These are phyloP conservation scores for Phaeolepiota aurea DNA, from an alignment of 768 basidiomycete species.

Conservation along the genomic window DNA sequence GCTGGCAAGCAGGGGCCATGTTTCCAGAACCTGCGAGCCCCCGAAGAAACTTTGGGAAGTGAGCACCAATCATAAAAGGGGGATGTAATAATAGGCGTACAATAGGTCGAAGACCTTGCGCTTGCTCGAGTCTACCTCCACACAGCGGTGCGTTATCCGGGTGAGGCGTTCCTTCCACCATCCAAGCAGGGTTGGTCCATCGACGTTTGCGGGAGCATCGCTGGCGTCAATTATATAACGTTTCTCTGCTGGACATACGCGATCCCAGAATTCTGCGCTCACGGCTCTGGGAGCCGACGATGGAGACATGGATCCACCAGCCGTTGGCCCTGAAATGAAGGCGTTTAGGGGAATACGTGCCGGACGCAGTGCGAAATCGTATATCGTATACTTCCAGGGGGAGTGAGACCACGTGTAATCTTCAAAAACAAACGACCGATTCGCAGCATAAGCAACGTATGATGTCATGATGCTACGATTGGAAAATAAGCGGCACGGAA, in stretches of 20 bases:
- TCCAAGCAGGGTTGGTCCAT: slow-evolving; percentile 33
- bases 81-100: slow-evolving; percentile 21
- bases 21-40: background rate
- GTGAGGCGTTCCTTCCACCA: slow-evolving; percentile 34
- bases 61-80: background rate
- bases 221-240: slow-evolving; percentile 18
- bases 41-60: slow-evolving; percentile 28
- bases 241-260: slow-evolving; percentile 29
- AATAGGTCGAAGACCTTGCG: slow-evolving; percentile 37
- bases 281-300: slow-evolving; percentile 19
- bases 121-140: slow-evolving; percentile 32
- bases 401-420: slow-evolving; percentile 54
- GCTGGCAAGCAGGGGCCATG: slow-evolving; percentile 1
- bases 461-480: slow-evolving; percentile 12
- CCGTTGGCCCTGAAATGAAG: slow-evolving; percentile 47
- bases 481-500: background rate
- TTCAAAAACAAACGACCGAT: slow-evolving; percentile 53
- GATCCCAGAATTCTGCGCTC: slow-evolving; percentile 39
- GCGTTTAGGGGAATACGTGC: slow-evolving; percentile 49
- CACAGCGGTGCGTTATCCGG: background rate
- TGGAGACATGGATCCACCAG: slow-evolving; percentile 27
- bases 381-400: slow-evolving; percentile 45
- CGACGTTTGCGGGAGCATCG: slow-evolving; percentile 21
- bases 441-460: slow-evolving; percentile 39
- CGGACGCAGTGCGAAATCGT: slow-evolving; percentile 44